phyloP scores from a whole-genome alignment of 345 rosid species.

The Trapa incisa region DNA sequence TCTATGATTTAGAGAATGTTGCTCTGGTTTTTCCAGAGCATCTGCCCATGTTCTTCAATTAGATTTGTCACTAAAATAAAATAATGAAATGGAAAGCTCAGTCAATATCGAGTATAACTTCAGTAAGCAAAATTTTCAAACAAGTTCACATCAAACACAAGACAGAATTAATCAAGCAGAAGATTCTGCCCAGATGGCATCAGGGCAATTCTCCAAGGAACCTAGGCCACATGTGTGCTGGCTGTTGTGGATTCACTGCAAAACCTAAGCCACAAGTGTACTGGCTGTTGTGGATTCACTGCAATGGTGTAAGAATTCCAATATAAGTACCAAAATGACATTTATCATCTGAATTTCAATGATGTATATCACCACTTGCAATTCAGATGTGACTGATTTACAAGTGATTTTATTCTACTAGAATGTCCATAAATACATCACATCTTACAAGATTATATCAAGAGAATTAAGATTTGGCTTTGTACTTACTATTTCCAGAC shows the following conservation, averaged over 20 bases:
- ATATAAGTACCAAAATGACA: background rate
- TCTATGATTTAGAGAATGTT: no score
- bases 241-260: no score
- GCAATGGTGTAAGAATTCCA: background rate
- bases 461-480: background rate
- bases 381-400: background rate
- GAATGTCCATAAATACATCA: background rate
- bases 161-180: background rate
- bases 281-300: constrained; percentile 52
- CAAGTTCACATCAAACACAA: background rate
- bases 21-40: no score
- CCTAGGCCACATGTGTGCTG: constrained; percentile 18
- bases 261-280: constrained; percentile 26
- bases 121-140: background rate
- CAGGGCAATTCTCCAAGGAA: background rate
- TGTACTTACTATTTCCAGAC: background rate
- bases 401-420: background rate
- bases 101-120: background rate
- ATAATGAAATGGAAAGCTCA: no score
- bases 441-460: background rate
- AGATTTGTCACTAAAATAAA: no score
- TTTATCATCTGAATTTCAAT: background rate
- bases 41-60: no score
- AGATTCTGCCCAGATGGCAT: background rate
- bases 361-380: background rate